Conservation (phyloP, 495 filamentous ascomycete genomes). For the Lophium mytilinum region DNA sequence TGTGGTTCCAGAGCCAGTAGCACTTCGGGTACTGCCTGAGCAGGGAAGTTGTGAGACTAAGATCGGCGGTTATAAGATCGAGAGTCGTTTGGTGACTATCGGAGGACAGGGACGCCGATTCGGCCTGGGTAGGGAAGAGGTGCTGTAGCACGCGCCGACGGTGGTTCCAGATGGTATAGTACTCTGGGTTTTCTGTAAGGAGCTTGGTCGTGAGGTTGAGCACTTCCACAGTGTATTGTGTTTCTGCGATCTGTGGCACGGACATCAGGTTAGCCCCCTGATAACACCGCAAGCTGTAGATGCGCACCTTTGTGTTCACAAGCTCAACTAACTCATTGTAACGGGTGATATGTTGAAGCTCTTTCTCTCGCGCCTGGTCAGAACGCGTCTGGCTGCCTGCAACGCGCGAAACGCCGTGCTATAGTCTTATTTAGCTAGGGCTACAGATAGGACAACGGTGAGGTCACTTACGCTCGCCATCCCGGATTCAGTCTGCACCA, state of each 20-base stretch:
- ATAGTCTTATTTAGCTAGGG: constrained; percentile 5
- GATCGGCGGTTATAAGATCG: constrained; percentile 50
- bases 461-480: constrained; percentile 31
- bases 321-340: constrained; percentile 65
- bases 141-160: constrained; percentile 59
- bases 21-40: constrained; percentile 86
- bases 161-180: constrained; percentile 97
- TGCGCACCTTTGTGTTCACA: constrained; percentile 51
- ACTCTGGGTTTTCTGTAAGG: constrained; percentile 84
- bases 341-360: constrained; percentile 66
- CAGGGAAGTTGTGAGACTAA: constrained; percentile 73
- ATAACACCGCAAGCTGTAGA: background rate
- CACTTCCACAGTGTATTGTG: constrained; percentile 55
- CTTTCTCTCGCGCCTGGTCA: constrained; percentile 57
- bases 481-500: background rate
- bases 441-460: background rate
- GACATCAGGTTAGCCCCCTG: background rate
- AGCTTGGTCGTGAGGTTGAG: constrained; percentile 72
- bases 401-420: constrained; percentile 74
- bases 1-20: constrained; percentile 99
- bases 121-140: constrained; percentile 29
- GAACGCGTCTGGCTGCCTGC: constrained; percentile 51
- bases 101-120: background rate
- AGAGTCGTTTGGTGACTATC: constrained; percentile 6
- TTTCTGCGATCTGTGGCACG: constrained; percentile 41